Percentiles rank a stretch among this genome's conserved stretches.
These are phyloP conservation scores for Thinopyrum elongatum DNA, from an alignment of 176 grass and related monocot species.

Conservation along the genomic window DNA sequence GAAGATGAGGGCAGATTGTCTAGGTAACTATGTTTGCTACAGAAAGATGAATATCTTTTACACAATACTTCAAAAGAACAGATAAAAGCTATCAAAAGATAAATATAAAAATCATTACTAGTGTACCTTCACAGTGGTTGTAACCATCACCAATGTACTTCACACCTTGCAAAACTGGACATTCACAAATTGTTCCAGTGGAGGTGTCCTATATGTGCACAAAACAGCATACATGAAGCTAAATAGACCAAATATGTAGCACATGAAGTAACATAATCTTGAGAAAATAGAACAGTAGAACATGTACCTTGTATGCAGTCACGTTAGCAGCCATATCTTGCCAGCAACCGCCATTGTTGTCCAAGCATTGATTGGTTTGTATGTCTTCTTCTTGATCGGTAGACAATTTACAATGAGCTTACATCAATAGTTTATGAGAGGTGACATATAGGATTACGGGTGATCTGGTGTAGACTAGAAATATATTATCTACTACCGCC, in stretches of 20 bases:
- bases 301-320: constrained; percentile 83
- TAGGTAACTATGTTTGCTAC: too few relatives aligned
- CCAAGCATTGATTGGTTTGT: constrained; percentile 89
- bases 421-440: too few relatives aligned
- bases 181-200: constrained; percentile 80
- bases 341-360: constrained; percentile 95
- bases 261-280: too few relatives aligned
- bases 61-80: too few relatives aligned
- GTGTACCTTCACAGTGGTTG: constrained; percentile 77
- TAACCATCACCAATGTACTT: constrained; percentile 90
- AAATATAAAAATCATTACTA: not conserved
- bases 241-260: not conserved
- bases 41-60: too few relatives aligned
- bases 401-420: too few relatives aligned
- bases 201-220: constrained; percentile 73
- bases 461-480: too few relatives aligned
- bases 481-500: too few relatives aligned
- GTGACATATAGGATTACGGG: too few relatives aligned
- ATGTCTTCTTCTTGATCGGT: constrained; percentile 34
- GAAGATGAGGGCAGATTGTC: too few relatives aligned
- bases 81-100: too few relatives aligned
- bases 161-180: constrained; percentile 71
- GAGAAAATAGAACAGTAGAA: constrained; percentile 1
- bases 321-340: constrained; percentile 74
- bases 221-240: constrained; percentile 1